Conservation (phyloP, 352 stramenopile genomes). For the Phytophthora sojae region DNA sequence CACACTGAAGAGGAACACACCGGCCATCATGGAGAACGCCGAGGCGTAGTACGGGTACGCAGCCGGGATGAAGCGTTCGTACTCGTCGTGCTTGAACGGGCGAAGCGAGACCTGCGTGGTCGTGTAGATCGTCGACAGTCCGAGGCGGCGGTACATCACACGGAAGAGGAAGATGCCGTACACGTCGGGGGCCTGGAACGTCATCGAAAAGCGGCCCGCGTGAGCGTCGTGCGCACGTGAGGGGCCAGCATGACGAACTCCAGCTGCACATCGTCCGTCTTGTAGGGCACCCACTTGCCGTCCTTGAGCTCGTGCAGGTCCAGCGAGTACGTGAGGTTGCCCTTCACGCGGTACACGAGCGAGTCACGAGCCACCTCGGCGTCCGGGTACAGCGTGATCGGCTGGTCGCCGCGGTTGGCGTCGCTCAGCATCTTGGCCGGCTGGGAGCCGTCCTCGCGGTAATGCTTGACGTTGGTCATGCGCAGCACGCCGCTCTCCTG, state of each 20-base stretch:
- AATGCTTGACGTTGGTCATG: constrained; percentile 89
- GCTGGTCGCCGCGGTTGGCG: constrained; percentile 84
- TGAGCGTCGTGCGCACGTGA: constrained; percentile 90
- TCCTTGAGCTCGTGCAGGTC: constrained; percentile 89
- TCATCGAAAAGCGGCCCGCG: constrained; percentile 79
- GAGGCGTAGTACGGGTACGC: constrained; percentile 95
- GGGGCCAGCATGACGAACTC: constrained; percentile 97
- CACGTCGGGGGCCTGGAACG: constrained; percentile 90
- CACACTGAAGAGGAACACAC: constrained; percentile 91
- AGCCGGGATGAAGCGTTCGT: constrained; percentile 93
- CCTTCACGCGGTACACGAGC: constrained; percentile 94
- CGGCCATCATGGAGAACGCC: constrained; percentile 92
- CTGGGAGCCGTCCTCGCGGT: constrained; percentile 78
- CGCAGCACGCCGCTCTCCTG: constrained; percentile 89
- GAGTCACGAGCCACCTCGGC: constrained; percentile 86
- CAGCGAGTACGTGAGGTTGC: constrained; percentile 93
- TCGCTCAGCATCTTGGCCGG: constrained; percentile 93
- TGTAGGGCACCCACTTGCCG: constrained; percentile 81
- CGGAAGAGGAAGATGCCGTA: constrained; percentile 96
- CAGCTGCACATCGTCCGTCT: constrained; percentile 89
- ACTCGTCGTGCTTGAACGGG: constrained; percentile 96
- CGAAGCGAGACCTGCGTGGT: constrained; percentile 92
- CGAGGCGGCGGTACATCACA: constrained; percentile 91
- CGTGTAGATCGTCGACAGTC: constrained; percentile 87
- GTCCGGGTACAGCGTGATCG: constrained; percentile 92